These are phyloP conservation scores for Opeltia flavorubescens DNA, from an alignment of 495 filamentous ascomycete species.

Conservation along the genomic window DNA sequence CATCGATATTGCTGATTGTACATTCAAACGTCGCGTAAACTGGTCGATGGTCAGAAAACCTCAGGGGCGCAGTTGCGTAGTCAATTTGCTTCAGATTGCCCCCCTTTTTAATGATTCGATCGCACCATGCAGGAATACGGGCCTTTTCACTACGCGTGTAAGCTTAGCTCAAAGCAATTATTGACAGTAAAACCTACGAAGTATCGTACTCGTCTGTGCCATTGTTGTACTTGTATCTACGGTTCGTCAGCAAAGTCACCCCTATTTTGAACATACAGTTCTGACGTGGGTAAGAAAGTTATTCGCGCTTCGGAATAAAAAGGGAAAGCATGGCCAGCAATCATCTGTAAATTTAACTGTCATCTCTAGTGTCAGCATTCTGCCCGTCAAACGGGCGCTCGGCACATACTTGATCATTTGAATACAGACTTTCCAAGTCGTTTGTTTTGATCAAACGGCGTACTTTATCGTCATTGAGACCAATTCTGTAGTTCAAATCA, in stretches of 20 bases:
- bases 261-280: too few relatives aligned
- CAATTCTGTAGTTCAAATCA: constrained; percentile 98
- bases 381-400: neutral
- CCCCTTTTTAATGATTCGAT: constrained; percentile 80
- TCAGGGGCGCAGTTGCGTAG: constrained; percentile 64
- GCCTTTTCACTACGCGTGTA: constrained; percentile 56
- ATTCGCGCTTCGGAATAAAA: constrained; percentile 82
- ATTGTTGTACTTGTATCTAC: constrained; percentile 93
- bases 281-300: constrained; percentile 73
- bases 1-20: constrained; percentile 63
- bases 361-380: neutral
- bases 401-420: constrained; percentile 71
- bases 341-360: constrained; percentile 93
- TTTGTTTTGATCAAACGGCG: constrained; percentile 53
- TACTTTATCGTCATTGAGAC: constrained; percentile 64
- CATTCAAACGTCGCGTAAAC: constrained; percentile 84
- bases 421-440: constrained; percentile 68
- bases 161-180: neutral
- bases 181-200: constrained; percentile 45
- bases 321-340: constrained; percentile 74
- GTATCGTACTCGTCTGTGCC: constrained; percentile 81
- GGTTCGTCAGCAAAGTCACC: too few relatives aligned
- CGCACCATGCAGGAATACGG: constrained; percentile 94
- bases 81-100: constrained; percentile 63
- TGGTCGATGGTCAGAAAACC: constrained; percentile 86